Percentiles rank a stretch among this genome's conserved stretches.
phyloP scores from a whole-genome alignment of 176 grass and related monocot genomes.

The Puccinellia tenuiflora region DNA sequence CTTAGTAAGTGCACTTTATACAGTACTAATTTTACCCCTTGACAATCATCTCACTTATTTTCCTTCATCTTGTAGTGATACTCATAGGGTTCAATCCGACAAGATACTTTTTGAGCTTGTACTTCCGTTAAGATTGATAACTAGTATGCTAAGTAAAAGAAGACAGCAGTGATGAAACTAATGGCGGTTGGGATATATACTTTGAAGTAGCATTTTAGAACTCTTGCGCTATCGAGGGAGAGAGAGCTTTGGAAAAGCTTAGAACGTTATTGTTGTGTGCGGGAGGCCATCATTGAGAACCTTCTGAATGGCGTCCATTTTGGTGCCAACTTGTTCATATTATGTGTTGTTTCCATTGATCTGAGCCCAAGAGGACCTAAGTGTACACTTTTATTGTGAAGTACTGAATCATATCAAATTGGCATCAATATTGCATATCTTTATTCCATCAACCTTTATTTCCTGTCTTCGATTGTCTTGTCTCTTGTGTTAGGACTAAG shows the following conservation, averaged over 20 bases:
- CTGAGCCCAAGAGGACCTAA: background rate
- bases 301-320: conserved; percentile 12
- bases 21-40: background rate
- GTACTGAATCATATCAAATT: conserved; percentile 17
- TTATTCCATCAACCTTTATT: background rate
- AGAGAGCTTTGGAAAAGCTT: background rate
- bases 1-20: conserved; percentile 64
- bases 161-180: conserved; percentile 26
- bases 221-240: background rate
- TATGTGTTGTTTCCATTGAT: conserved; percentile 20
- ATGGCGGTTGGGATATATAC: conserved; percentile 42
- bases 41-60: conserved; percentile 10
- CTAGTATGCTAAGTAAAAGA: background rate
- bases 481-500: background rate
- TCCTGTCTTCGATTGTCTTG: background rate
- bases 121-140: conserved; percentile 46
- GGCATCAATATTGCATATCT: conserved; percentile 9
- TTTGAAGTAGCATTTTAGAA: conserved; percentile 30
- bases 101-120: conserved; percentile 87
- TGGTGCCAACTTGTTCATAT: conserved; percentile 44
- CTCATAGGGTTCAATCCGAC: conserved; percentile 89
- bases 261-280: conserved; percentile 13
- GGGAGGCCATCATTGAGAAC: background rate
- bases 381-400: conserved; percentile 31
- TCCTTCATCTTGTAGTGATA: conserved; percentile 55